Conservation (phyloP, 805 yeast species). For the Candida arabinofermentans region DNA sequence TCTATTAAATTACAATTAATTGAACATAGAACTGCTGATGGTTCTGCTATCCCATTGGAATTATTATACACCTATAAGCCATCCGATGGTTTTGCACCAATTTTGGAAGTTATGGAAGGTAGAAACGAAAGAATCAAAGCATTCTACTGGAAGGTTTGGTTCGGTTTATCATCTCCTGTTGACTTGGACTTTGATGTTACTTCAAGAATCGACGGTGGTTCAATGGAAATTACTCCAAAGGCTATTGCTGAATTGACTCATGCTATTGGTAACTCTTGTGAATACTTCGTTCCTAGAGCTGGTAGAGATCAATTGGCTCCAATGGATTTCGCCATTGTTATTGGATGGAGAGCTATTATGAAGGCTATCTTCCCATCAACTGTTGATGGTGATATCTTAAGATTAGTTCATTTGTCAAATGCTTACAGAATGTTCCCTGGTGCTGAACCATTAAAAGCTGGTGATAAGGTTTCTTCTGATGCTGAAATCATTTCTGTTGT, state of each 20-base stretch:
- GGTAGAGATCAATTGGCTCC: constrained; percentile 88
- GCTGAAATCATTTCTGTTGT: constrained; percentile 87
- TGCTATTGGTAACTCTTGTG: constrained; percentile 95
- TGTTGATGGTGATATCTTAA: constrained; percentile 94
- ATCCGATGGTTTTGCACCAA: constrained; percentile 92
- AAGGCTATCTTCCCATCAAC: constrained; percentile 96
- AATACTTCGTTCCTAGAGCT: constrained; percentile 86
- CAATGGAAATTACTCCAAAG: constrained; percentile 63
- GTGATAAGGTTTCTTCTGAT: constrained; percentile 75
- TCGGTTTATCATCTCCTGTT: constrained; percentile 56
- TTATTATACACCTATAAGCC: constrained; percentile 78
- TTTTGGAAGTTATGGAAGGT: constrained; percentile 81
- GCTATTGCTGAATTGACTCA: constrained; percentile 90
- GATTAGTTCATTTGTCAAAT: constrained; percentile 91
- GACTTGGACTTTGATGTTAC: constrained; percentile 71
- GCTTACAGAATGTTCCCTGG: constrained; percentile 92
- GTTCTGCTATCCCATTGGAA: constrained; percentile 67
- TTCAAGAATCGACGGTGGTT: constrained; percentile 65
- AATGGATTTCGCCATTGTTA: constrained; percentile 98
- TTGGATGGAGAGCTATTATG: constrained; percentile 98
- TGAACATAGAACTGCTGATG: constrained; percentile 84
- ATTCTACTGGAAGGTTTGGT: constrained; percentile 98
- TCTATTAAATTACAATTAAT: constrained; percentile 68
- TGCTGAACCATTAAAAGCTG: constrained; percentile 83
- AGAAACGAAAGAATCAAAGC: constrained; percentile 91